Base-by-base conservation (phyloP, 176 grass and related monocot genomes). In the Luzula sylvatica region DNA sequence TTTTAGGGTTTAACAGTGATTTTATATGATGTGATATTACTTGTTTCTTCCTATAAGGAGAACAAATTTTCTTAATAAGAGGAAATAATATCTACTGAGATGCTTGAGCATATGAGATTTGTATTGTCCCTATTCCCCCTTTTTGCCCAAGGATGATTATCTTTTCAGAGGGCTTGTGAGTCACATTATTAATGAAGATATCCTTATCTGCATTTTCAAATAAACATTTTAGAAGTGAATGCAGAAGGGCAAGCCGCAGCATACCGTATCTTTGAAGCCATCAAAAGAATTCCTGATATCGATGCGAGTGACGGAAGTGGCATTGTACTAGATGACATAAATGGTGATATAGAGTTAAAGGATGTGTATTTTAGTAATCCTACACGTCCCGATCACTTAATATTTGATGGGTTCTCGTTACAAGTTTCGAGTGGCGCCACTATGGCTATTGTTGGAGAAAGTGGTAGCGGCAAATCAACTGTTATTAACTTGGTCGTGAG, bases 361-460 rank as follows among this genome's bases (percentile, higher is more conserved):
- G 70, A 82, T 59, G 83, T 95, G 15, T 75, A 76, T 62, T 95
- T 95, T 29, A 81, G 79, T 54, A 88, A 85, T 38, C 89, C 83
- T 17, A 53, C 82, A 2, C 77, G 89, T 46, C 53, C 80, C 42
- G 76, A 88, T 3, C 63, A 72, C 57, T 22, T 82, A 38, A 28
- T 95, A 68, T 95, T 95, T 50, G 43, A 78, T 63, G 80, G 76
- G 24, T 83, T 95, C 42, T 84, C 89, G 21, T 67, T 95, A 26
- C 55, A 1, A 63, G 43, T 84, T 58, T 50, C 58, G 51, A 88
- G 70, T 42, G 80, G 83, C 11, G 67, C 26, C 26, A 81, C 73
- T 30, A 95, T 88, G 72, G 89, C 89, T 46, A 70, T 95, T 61
- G 89, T 95, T 53, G 89, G 89, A 45, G 83, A 81, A 65, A 88